These are phyloP conservation scores for Salix exigua DNA, from an alignment of 345 rosid genomes.

Conservation along the genomic window DNA sequence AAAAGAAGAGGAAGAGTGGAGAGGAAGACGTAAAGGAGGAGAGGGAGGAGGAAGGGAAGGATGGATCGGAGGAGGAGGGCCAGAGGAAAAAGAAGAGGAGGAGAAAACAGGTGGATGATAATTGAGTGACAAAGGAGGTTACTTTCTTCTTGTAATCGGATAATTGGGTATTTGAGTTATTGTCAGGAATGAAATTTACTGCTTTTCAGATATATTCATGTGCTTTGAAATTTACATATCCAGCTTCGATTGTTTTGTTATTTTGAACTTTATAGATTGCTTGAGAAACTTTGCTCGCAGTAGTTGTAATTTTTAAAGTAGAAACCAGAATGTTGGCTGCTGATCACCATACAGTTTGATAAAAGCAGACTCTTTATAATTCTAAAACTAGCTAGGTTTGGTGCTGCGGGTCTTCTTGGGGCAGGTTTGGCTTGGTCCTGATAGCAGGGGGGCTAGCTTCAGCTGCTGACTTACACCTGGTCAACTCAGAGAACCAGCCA, in stretches of 20 bases:
- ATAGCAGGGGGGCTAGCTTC: slow-evolving; percentile 45
- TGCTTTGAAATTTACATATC: no score
- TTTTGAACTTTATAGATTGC: neutral
- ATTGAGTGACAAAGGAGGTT: neutral
- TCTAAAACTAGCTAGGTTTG: neutral
- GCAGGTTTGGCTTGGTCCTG: slow-evolving; percentile 56
- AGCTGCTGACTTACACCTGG: slow-evolving; percentile 44
- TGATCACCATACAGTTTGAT: neutral
- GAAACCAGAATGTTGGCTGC: neutral
- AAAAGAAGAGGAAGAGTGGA: no score
- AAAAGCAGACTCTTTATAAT: neutral
- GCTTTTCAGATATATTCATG: no score
- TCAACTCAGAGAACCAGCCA: slow-evolving; percentile 71
- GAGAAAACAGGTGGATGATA: neutral
- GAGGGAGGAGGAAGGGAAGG: no score
- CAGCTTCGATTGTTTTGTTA: no score
- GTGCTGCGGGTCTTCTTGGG: slow-evolving; percentile 44
- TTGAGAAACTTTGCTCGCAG: neutral
- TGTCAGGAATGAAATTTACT: neutral
- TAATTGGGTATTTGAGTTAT: neutral
- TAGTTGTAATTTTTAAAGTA: neutral
- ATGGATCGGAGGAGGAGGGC: neutral
- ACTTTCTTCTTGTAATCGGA: neutral
- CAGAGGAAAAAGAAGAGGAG: neutral
- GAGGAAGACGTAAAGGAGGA: no score